Evolutionary conservation across 1,284 basidiomycete species (phyloP).

Genomic region (Ustilago trichophora): DNA sequence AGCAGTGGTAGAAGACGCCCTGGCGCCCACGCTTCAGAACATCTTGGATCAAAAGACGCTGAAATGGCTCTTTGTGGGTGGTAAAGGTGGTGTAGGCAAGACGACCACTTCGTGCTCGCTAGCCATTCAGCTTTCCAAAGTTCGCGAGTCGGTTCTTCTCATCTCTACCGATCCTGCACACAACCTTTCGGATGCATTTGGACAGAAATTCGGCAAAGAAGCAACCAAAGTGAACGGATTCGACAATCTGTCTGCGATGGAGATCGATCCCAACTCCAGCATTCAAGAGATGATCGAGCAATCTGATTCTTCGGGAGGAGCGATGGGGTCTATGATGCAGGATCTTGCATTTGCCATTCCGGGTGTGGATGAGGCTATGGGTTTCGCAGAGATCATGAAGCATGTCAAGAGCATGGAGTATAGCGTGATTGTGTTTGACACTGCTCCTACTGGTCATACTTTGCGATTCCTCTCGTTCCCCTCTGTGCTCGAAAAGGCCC

Average conservation of each 20-base stretch:
- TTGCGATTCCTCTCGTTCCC: constrained; percentile 98
- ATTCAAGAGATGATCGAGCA: constrained; percentile 99
- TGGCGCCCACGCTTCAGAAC: constrained; percentile 61
- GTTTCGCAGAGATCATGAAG: constrained; percentile 99
- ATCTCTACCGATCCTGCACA: constrained; percentile 95
- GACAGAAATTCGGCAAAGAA: constrained; percentile 99
- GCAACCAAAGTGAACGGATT: constrained; percentile 99
- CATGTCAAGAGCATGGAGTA: constrained; percentile 99
- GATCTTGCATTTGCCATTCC: constrained; percentile 98
- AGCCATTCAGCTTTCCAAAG: constrained; percentile 62
- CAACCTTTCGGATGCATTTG: constrained; percentile 97
- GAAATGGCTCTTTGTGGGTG: constrained; percentile 66
- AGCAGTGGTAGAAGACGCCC: constrained; percentile 51
- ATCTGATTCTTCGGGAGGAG: constrained; percentile 80
- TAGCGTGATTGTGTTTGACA: constrained; percentile 98
- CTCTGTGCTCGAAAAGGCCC: constrained; percentile 93
- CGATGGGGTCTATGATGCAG: constrained; percentile 99
- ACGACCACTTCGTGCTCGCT: constrained; percentile 65
- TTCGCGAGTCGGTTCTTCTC: constrained; percentile 63
- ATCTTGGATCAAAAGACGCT: constrained; percentile 65
- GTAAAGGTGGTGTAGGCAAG: constrained; percentile 67
- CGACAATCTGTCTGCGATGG: constrained; percentile 96
- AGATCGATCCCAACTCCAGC: constrained; percentile 96
- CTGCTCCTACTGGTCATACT: constrained; percentile 97
- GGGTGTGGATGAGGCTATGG: constrained; percentile 99